Percentiles rank a stretch among this genome's conserved stretches.
These are phyloP conservation scores for Firmiana major DNA, from an alignment of 345 rosid genomes.

Conservation along the genomic window DNA sequence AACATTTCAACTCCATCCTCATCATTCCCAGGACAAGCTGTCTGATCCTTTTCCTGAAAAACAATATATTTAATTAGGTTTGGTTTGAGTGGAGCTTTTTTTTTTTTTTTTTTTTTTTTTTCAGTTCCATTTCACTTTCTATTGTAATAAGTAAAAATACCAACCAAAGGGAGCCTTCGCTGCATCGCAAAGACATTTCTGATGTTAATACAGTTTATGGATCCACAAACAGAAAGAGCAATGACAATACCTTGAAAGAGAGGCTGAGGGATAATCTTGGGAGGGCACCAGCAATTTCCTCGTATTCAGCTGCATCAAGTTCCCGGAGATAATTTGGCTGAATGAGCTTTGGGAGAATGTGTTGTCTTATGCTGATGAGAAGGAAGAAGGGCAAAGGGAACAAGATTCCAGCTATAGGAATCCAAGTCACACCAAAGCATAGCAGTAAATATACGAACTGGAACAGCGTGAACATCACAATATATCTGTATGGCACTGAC, in stretches of 20 bases:
- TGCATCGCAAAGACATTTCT: neutral
- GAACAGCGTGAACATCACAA: slow-evolving; percentile 52
- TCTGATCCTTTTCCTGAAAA: slow-evolving; percentile 36
- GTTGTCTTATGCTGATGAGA: slow-evolving; percentile 65
- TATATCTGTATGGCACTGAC: slow-evolving; percentile 60
- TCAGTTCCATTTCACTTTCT: too few relatives aligned
- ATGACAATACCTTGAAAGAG: slow-evolving; percentile 29
- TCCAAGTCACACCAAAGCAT: slow-evolving; percentile 80
- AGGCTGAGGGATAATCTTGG: slow-evolving; percentile 36
- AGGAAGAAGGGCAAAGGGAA: slow-evolving; percentile 85
- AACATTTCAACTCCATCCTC: slow-evolving; percentile 34
- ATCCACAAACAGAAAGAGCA: neutral
- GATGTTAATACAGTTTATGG: neutral
- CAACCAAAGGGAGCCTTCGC: neutral
- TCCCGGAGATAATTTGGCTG: slow-evolving; percentile 41
- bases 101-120: too few relatives aligned
- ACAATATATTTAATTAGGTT: neutral
- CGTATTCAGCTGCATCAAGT: slow-evolving; percentile 82
- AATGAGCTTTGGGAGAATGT: slow-evolving; percentile 64
- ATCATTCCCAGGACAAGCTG: slow-evolving; percentile 7
- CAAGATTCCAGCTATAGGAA: slow-evolving; percentile 79
- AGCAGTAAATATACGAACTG: slow-evolving; percentile 57
- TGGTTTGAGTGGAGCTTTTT: too few relatives aligned
- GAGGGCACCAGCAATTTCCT: slow-evolving; percentile 49
- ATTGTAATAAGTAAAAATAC: too few relatives aligned